A percentile compares a stretch with the other conserved stretches of the same genome.
Conservation (phyloP, 1,284 basidiomycete genomes). For the Cryptococcus floricola region DNA sequence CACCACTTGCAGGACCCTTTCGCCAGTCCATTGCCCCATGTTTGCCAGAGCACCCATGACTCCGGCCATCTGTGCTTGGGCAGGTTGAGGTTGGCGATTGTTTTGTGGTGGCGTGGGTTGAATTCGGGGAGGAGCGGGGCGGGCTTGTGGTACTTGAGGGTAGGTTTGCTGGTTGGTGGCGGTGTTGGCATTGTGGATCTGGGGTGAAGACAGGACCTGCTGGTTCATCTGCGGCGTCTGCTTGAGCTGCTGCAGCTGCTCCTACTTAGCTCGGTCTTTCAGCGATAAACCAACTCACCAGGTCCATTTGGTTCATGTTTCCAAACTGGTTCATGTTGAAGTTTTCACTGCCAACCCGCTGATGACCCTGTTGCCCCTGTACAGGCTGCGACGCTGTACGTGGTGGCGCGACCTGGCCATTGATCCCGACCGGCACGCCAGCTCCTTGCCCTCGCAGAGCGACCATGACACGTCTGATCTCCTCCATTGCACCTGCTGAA, state of each 20-base stretch:
- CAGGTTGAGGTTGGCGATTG: background rate
- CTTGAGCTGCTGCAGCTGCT: slow-evolving; percentile 13
- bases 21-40: background rate
- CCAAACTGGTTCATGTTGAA: slow-evolving; percentile 4
- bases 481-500: slow-evolving; percentile 4
- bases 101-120: too few relatives aligned
- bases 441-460: background rate
- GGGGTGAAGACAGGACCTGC: slow-evolving; percentile 14
- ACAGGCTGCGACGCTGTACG: slow-evolving; percentile 1
- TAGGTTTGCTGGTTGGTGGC: background rate
- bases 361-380: slow-evolving; percentile 7
- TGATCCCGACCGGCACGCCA: slow-evolving; percentile 4
- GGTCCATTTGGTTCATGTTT: background rate
- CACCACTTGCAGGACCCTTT: slow-evolving; percentile 1
- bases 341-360: slow-evolving; percentile 5
- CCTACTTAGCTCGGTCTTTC: background rate
- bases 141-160: background rate
- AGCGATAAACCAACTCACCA: background rate
- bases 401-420: slow-evolving; percentile 9
- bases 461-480: slow-evolving; percentile 6
- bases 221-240: slow-evolving; percentile 16
- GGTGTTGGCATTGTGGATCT: slow-evolving; percentile 1
- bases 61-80: background rate
- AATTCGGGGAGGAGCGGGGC: too few relatives aligned
- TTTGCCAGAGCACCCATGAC: background rate